A percentile compares a stretch with the other conserved stretches of the same genome.
These are phyloP conservation scores for Gracilaria gracilis DNA, from an alignment of 23 red algal genomes.

Conservation along the genomic window DNA sequence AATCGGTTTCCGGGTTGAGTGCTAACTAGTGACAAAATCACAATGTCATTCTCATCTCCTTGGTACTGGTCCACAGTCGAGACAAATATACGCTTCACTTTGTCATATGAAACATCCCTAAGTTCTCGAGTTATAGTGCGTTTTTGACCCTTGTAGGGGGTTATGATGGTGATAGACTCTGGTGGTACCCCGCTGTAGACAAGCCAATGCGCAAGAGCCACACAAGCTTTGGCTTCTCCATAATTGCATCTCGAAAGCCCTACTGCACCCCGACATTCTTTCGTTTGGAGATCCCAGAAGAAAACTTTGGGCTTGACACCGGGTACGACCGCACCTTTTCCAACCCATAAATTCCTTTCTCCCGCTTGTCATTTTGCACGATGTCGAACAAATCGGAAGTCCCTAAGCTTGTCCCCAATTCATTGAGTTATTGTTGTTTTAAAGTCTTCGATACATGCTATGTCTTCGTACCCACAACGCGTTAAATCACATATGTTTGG, in stretches of 20 bases:
- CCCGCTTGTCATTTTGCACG: not conserved
- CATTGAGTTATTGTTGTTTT: constrained; percentile 36
- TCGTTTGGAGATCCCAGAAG: constrained; percentile 63
- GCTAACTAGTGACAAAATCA: constrained; percentile 61
- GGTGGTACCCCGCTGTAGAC: constrained; percentile 50
- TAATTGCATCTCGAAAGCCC: constrained; percentile 54
- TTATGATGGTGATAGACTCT: constrained; percentile 42
- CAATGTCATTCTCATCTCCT: constrained; percentile 76
- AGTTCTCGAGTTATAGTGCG: constrained; percentile 17
- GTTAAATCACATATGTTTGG: constrained; percentile 52
- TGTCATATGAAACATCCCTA: not conserved
- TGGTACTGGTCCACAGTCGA: constrained; percentile 69
- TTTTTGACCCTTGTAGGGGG: constrained; percentile 68
- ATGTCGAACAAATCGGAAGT: not conserved
- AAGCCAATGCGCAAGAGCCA: constrained; percentile 37
- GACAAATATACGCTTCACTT: constrained; percentile 6
- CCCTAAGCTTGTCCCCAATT: constrained; percentile 19
- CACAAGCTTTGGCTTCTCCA: constrained; percentile 42
- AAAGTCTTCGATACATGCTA: constrained; percentile 58
- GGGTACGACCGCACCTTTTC: constrained; percentile 41
- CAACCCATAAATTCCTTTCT: constrained; percentile 31
- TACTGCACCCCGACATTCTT: constrained; percentile 57
- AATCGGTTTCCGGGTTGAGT: constrained; percentile 61
- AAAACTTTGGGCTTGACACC: constrained; percentile 42
- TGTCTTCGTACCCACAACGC: constrained; percentile 49